Base-by-base conservation (phyloP, 129 eudicot genomes). In the Chrysanthemum makinoi region DNA sequence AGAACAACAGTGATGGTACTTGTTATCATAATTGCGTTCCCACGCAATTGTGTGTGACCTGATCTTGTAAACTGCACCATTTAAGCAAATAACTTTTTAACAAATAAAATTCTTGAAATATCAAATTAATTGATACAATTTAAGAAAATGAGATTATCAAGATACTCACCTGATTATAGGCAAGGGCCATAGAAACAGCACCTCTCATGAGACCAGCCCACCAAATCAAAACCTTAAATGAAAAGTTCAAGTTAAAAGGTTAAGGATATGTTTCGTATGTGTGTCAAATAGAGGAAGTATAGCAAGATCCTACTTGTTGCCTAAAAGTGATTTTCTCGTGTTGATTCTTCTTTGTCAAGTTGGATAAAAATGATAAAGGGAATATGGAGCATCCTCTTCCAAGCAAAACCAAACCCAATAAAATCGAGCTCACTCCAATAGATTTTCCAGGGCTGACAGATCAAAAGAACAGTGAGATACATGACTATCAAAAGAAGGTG, bases 201-300 rank as follows among this genome's bases (percentile, higher is more conserved):
- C 95, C 95, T 52, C 95, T 73, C 88, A 88, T 88, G 11, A 88
- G 88, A 72, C 95, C 91, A 44, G 95, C 91, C 95, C 95, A 88
- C 91, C 95, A 88, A 49, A 88, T 88, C 49, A 83, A 80, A 30
- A 87, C 79, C 94, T 87, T 79, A 10, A 75, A 44, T 65, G 10
- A 52, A 55, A 70, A 17, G 12, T 2, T 5, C 33, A 0, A 39
- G 10, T 53, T 24, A 39, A 30, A 44, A 5, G 3, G 2, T 53
- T 79, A 28, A 15, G 0, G 15, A 59, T 35, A 63, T 18, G 20
- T 70, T 53, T 55, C 12, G 17, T 71, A 14, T 44, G 35, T 3
- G 2, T 13, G 47, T 18, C 24, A 63, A 71, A 55, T 3, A 18
- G 58, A 70, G 18, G 59, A 62, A 39, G 55, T 56, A 59, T 55